Base-by-base conservation (phyloP, 1,284 basidiomycete species). In the Tilletia caries region DNA sequence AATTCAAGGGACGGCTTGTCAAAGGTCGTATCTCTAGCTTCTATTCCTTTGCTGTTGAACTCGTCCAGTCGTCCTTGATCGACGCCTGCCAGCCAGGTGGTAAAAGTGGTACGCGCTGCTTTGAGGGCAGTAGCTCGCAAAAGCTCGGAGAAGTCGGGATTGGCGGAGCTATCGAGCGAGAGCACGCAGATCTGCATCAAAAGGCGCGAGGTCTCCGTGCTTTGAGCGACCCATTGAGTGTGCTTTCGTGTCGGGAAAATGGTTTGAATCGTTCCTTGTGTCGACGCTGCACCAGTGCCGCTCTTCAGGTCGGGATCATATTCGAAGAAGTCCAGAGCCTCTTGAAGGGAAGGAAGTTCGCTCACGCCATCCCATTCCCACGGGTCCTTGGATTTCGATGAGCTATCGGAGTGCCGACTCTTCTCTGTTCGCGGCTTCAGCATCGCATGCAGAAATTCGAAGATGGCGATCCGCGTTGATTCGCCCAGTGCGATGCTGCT, bases 351-450 rank as follows among this genome's bases (percentile, higher is more conserved):
- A 1, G 80, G 80, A 3, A 82, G 73, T 0, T 80, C 78, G 1
- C 77, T 78, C 1, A 71, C 72, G 10, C 81, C 81, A 46, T 82
- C 81, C 81, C 81, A 82, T 41, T 82, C 81, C 79, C 78, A 82
- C 8, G 37, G 37, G 3, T 71, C 75, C 12, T 60, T 54, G 1
- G 66, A 41, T 8, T 46, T 13, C 33, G 32, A 27, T 10, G 52
- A 54, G 25, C 23, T 29, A 15, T 23, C 23, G 52, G 52, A 23
- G 13, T 54, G 52, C n/a, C 23, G 23, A 23, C 52, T 27, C 13
- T 27, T 29, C 29, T 54, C 52, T 23, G 23, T 29, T 34, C 58
- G 58, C 27, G 58, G 32, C 34, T 29, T 33, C 15, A 62, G 27
- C 32, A 62, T 29, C 20, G 58, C 12, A 15, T 33, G 10, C 4